Percentiles rank a stretch among this genome's conserved stretches.
phyloP scores from a whole-genome alignment of 2,329 filamentous ascomycete genomes.

The Xylaria sp. region DNA sequence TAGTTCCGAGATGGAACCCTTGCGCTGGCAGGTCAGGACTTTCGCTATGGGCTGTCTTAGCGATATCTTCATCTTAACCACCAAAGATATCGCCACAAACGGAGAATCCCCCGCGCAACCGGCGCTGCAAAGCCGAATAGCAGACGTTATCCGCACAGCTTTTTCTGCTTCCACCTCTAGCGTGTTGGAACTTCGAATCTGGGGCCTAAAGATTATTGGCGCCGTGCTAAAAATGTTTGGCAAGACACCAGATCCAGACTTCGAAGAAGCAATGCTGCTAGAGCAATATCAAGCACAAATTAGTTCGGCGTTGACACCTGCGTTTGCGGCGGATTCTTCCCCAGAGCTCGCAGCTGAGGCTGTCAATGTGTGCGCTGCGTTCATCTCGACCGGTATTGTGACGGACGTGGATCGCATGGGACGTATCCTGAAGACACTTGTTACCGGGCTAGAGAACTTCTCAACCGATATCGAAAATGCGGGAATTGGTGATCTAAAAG shows the following conservation, averaged over 20 bases:
- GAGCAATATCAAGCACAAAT: slow-evolving; percentile 99
- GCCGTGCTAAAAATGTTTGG: slow-evolving; percentile 96
- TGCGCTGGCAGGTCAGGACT: slow-evolving; percentile 94
- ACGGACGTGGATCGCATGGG: slow-evolving; percentile 99
- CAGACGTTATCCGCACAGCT: slow-evolving; percentile 94
- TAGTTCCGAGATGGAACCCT: slow-evolving; percentile 79
- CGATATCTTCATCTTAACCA: slow-evolving; percentile 82
- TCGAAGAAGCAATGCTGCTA: slow-evolving; percentile 93
- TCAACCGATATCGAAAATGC: slow-evolving; percentile 82
- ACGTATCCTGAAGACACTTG: slow-evolving; percentile 91
- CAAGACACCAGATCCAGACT: slow-evolving; percentile 94
- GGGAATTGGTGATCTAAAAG: slow-evolving; percentile 91
- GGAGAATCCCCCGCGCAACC: slow-evolving; percentile 81
- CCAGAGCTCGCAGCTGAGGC: slow-evolving; percentile 96
- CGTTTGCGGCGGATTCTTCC: slow-evolving; percentile 94
- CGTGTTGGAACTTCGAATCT: slow-evolving; percentile 88
- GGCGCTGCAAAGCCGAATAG: slow-evolving; percentile 83
- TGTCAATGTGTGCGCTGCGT: slow-evolving; percentile 97
- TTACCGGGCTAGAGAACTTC: slow-evolving; percentile 92
- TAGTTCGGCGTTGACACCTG: slow-evolving; percentile 93
- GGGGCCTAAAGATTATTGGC: slow-evolving; percentile 93
- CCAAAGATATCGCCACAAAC: slow-evolving; percentile 80
- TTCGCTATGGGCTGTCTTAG: slow-evolving; percentile 92
- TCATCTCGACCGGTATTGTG: slow-evolving; percentile 96
- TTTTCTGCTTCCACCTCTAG: slow-evolving; percentile 97